Evolutionary conservation across 1,284 basidiomycete genomes (phyloP), one percentile per base, ranked within the genome.

Genomic region (Moesziomyces parantarcticus): DNA sequence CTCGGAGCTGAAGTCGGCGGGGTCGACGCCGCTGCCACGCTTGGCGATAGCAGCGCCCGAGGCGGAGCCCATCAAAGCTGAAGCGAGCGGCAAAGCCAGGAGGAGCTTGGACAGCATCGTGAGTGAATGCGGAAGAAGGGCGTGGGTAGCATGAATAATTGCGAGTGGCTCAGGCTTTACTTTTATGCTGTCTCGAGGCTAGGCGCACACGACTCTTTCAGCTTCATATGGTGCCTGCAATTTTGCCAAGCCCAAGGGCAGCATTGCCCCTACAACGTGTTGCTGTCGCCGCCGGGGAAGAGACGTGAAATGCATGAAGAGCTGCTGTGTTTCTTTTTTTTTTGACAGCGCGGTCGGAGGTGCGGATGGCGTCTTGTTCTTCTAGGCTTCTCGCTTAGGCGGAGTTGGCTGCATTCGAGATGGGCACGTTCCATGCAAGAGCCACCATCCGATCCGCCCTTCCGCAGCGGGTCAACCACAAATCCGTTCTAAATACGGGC

Each of bases 1-100:
- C 46, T 84, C 75, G 75, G 79, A 84, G 56, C 79, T 59, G 58
- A 81, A 78, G 32, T 65, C 47, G 32, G 62, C 47, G 9, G 68
- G 68, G 44, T 71, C 46, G 55, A 66, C 51, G 39, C 61, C 67
- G 32, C 29, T 57, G 20, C 47, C 58, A 22, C 61, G 58, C 11
- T 44, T 43, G 36, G 29, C 36, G n/a, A 59, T 58, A 9, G 53
- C 56, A 26, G 57, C 66, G 20, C 22, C 66, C 9, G 60, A 51
- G 13, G 55, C 50, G n/a, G 45, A 16, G 8, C 26, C 43, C 2
- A 42, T 23, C 7, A 64, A 45, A 16, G 46, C 53, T 5, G 50
- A 60, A 8, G 60, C 34, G 23, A 54, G 36, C 18, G 57, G 67
- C 36, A 70, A 34, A 8, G 40, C 59, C 21, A 63, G 48, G 39